Evolutionary conservation across 805 yeast genomes (phyloP).

Genomic region (Cyberlindnera euphorbiae): DNA sequence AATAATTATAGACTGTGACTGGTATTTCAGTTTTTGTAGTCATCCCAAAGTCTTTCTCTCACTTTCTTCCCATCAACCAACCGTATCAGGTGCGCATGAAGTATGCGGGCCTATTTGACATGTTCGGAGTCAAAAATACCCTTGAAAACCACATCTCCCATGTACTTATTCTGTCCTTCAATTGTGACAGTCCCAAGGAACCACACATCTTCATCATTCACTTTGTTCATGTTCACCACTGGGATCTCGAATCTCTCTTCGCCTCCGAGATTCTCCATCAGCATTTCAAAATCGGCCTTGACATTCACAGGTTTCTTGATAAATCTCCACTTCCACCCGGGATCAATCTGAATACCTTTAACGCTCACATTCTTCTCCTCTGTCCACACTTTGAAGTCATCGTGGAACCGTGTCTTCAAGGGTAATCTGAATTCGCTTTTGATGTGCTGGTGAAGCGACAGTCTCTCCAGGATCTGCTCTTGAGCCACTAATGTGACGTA

Average conservation of each 20-base stretch:
- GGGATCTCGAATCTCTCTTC: slow-evolving; percentile 21
- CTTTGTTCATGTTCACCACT: slow-evolving; percentile 14
- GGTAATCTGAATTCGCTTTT: slow-evolving; percentile 22
- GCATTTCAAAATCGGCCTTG: slow-evolving; percentile 12
- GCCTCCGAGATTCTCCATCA: slow-evolving; percentile 23
- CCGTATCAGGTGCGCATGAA: slow-evolving; percentile 16
- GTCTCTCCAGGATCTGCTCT: slow-evolving; percentile 23
- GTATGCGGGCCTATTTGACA: slow-evolving; percentile 22
- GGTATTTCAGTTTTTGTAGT: slow-evolving; percentile 3
- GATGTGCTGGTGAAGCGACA: slow-evolving; percentile 17
- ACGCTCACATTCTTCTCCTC: slow-evolving; percentile 19
- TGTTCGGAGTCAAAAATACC: slow-evolving; percentile 26
- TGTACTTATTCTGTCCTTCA: slow-evolving; percentile 15
- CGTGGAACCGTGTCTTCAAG: slow-evolving; percentile 11
- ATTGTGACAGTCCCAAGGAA: slow-evolving; percentile 18
- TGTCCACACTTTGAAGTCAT: slow-evolving; percentile 22
- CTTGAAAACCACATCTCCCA: slow-evolving; percentile 20
- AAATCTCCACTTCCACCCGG: slow-evolving; percentile 13
- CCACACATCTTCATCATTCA: slow-evolving; percentile 16
- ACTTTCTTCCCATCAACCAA: slow-evolving; percentile 16
- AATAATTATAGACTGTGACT: too few relatives aligned
- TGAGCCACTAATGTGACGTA: slow-evolving; percentile 17
- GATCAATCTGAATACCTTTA: slow-evolving; percentile 23
- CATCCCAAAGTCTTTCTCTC: slow-evolving; percentile 20
- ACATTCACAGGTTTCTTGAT: slow-evolving; percentile 19